Evolutionary conservation across 805 yeast genomes (phyloP), one percentile per base, ranked within the genome.

Genomic region (Kodamaea kaohsiungensis): DNA sequence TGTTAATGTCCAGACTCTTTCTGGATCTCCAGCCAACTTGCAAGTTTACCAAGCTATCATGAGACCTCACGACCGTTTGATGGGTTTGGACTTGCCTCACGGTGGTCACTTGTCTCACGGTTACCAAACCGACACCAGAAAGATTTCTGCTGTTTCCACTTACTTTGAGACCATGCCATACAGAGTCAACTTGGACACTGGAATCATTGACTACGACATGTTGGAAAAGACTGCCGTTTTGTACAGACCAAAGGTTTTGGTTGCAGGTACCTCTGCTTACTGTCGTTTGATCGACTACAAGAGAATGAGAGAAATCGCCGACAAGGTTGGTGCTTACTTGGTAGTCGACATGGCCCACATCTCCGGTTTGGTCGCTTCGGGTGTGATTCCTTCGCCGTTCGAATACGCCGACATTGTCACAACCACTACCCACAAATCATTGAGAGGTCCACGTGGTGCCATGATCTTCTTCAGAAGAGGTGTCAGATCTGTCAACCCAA

Each of bases 71-170:
- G 98, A 91, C 66, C 85, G 98, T 72, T 75, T 93, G 61, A 93
- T 93, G 99, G 99, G 99, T 65, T 83, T 93, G 62, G 98, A 93
- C 69, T 81, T 95, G 69, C 99, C 99, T 63, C 98, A 95, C 68
- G 99, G 99, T 67, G 99, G 99, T 66, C 99, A 95, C 74, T 82
- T 95, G 73, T 91, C 97, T 53, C 99, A 95, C 76, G 99, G 99
- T 63, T 93, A 93, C 77, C 97, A 91, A 78, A 89, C 97, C 52
- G 86, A 88, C 57, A 76, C 89, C 59, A 87, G 92, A 67, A 92
- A 92, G 79, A 92, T 93, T 67, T 89, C 96, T 40, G 89, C 84
- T 67, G 86, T 93, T 62, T 91, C 98, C 52, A 93, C 91, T 65
- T 93, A 93, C 77, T 93, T 93, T 78, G 95, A 91, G 76, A 91